phyloP scores from a whole-genome alignment of 192 early-diverging fungal genomes.

The Coemansia aciculifera region DNA sequence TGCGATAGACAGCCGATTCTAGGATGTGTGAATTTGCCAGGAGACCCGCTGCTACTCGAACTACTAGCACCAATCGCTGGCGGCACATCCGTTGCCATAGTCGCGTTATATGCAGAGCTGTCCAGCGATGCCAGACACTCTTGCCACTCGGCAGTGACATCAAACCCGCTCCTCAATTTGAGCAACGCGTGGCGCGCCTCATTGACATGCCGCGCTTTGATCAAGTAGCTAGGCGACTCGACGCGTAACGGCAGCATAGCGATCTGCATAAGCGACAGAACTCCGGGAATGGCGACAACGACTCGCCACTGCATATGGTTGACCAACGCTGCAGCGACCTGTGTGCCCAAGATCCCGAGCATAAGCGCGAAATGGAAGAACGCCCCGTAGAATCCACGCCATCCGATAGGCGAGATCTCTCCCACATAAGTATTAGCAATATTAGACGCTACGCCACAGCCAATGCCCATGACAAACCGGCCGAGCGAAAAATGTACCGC shows the following conservation, averaged over 20 bases:
- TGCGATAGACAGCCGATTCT: neutral
- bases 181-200: conserved; percentile 65
- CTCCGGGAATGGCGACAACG: conserved; percentile 59
- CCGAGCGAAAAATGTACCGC: conserved; percentile 66
- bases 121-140: conserved; percentile 51
- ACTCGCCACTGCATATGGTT: conserved; percentile 66
- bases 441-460: conserved; percentile 62
- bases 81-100: neutral
- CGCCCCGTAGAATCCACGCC: conserved; percentile 69
- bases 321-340: conserved; percentile 59
- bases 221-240: conserved; percentile 70
- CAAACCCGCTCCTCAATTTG: conserved; percentile 57
- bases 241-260: conserved; percentile 61
- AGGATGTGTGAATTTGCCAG: neutral
- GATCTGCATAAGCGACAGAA: conserved; percentile 63
- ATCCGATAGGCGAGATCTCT: conserved; percentile 68
- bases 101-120: neutral
- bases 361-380: conserved; percentile 74
- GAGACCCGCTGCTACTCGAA: neutral
- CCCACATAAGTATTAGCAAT: conserved; percentile 66
- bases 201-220: conserved; percentile 56
- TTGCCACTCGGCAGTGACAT: conserved; percentile 62
- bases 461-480: conserved; percentile 69
- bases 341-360: conserved; percentile 69
- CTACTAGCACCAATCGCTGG: neutral